These are phyloP conservation scores for Penicillium sp. DNA, from an alignment of 2,329 filamentous ascomycete genomes.

Conservation along the genomic window DNA sequence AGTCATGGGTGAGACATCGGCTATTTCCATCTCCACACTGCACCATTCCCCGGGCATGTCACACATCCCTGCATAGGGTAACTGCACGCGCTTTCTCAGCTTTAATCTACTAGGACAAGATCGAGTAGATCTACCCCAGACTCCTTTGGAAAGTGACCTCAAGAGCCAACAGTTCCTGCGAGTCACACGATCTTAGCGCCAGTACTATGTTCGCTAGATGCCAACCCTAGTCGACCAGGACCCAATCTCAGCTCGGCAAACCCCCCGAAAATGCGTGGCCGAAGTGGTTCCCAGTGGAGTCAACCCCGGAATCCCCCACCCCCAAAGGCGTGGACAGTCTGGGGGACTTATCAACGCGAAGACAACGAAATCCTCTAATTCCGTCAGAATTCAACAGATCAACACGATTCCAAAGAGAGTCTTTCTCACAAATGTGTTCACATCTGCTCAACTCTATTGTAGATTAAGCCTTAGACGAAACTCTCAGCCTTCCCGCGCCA, in stretches of 20 bases:
- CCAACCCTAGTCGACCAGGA: neutral
- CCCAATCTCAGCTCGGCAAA: constrained; percentile 1
- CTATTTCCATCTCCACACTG: too few relatives aligned
- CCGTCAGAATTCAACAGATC: neutral
- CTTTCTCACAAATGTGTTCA: neutral
- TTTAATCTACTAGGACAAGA: neutral
- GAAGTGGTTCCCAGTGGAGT: neutral
- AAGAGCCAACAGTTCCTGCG: neutral
- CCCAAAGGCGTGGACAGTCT: constrained; percentile 1
- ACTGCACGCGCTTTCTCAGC: neutral
- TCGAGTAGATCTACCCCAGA: neutral
- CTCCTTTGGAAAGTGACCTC: neutral
- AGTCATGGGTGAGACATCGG: too few relatives aligned
- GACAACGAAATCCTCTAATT: neutral
- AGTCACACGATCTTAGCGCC: neutral
- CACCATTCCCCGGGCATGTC: too few relatives aligned
- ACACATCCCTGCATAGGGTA: too few relatives aligned
- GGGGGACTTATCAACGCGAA: neutral
- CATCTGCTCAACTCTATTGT: neutral
- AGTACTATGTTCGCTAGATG: neutral
- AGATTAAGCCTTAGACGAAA: neutral
- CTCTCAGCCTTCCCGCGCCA: constrained; percentile 3
- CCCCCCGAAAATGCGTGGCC: neutral
- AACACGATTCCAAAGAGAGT: neutral
- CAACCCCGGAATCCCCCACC: constrained; percentile 12